phyloP scores from a whole-genome alignment of 768 basidiomycete genomes.

The Cystobasidium onofrii region DNA sequence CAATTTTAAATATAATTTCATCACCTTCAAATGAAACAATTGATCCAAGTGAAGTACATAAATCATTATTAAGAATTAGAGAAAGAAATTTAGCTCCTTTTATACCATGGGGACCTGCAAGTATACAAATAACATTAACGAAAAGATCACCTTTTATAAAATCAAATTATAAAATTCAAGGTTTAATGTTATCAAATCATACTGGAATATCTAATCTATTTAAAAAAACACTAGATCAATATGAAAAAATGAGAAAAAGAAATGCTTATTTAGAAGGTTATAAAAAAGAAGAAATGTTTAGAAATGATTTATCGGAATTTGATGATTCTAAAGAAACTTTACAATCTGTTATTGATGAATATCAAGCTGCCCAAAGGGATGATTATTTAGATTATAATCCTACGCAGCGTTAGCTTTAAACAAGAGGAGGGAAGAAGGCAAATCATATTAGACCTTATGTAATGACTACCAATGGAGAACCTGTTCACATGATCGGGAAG shows the following conservation, averaged over 20 bases:
- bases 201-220: slow-evolving; percentile 98
- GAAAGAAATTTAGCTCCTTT: slow-evolving; percentile 95
- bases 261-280: slow-evolving; percentile 97
- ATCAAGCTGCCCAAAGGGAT: slow-evolving; percentile 88
- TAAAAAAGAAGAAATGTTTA: slow-evolving; percentile 93
- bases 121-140: slow-evolving; percentile 92
- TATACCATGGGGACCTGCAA: slow-evolving; percentile 98
- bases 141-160: slow-evolving; percentile 79
- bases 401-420: neutral
- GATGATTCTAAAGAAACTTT: slow-evolving; percentile 94
- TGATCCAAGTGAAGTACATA: slow-evolving; percentile 97
- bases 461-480: neutral
- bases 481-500: too few relatives aligned
- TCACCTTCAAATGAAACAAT: slow-evolving; percentile 66
- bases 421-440: neutral
- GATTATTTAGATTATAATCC: slow-evolving; percentile 77
- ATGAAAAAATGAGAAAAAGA: slow-evolving; percentile 71
- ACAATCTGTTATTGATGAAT: slow-evolving; percentile 81
- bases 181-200: slow-evolving; percentile 97
- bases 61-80: slow-evolving; percentile 89
- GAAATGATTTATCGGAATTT: slow-evolving; percentile 86
- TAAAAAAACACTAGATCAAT: slow-evolving; percentile 92
- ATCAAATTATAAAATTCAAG: slow-evolving; percentile 87
- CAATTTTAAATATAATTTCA: slow-evolving; percentile 85
- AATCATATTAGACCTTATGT: too few relatives aligned